Evolutionary conservation across 2,329 filamentous ascomycete species (phyloP).

Genomic region (Leptosphaerulina australis): DNA sequence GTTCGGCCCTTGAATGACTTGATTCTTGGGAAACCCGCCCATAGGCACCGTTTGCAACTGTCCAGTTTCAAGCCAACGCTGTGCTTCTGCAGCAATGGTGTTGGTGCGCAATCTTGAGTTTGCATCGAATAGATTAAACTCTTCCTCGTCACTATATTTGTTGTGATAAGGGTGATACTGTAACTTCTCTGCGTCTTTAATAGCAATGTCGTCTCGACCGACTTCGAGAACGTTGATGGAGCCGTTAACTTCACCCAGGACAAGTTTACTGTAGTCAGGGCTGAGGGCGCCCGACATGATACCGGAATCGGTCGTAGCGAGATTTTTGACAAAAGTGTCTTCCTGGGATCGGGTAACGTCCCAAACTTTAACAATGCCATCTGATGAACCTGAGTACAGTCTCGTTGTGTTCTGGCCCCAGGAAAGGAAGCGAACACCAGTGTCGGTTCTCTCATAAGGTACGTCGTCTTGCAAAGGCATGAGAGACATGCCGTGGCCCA

Average conservation of each 20-base stretch:
- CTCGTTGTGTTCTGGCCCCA: slow-evolving; percentile 61
- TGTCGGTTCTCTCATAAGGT: slow-evolving; percentile 59
- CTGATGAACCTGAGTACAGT: slow-evolving; percentile 65
- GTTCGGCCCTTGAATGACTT: slow-evolving; percentile 54
- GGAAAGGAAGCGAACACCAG: slow-evolving; percentile 63
- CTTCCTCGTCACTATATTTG: slow-evolving; percentile 4
- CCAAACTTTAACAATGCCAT: slow-evolving; percentile 66
- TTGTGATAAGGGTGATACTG: slow-evolving; percentile 34
- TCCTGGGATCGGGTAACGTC: slow-evolving; percentile 60
- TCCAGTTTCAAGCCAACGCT: slow-evolving; percentile 36
- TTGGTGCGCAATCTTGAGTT: slow-evolving; percentile 12
- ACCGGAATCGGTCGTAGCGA: slow-evolving; percentile 57
- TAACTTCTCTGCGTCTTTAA: slow-evolving; percentile 40
- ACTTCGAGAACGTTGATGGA: slow-evolving; percentile 60
- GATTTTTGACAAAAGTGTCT: slow-evolving; percentile 59
- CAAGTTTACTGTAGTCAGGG: slow-evolving; percentile 59
- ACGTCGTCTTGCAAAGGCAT: slow-evolving; percentile 54
- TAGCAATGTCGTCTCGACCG: slow-evolving; percentile 41
- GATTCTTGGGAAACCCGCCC: slow-evolving; percentile 52
- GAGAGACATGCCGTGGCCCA: slow-evolving; percentile 59
- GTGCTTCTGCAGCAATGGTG: slow-evolving; percentile 34
- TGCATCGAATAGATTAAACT: not conserved
- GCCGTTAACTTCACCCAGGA: slow-evolving; percentile 64
- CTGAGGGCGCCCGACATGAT: slow-evolving; percentile 65
- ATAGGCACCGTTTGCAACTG: slow-evolving; percentile 48